These are phyloP conservation scores for Fragaria nilgerrensis DNA, from an alignment of 306 rosid genomes.

Conservation along the genomic window DNA sequence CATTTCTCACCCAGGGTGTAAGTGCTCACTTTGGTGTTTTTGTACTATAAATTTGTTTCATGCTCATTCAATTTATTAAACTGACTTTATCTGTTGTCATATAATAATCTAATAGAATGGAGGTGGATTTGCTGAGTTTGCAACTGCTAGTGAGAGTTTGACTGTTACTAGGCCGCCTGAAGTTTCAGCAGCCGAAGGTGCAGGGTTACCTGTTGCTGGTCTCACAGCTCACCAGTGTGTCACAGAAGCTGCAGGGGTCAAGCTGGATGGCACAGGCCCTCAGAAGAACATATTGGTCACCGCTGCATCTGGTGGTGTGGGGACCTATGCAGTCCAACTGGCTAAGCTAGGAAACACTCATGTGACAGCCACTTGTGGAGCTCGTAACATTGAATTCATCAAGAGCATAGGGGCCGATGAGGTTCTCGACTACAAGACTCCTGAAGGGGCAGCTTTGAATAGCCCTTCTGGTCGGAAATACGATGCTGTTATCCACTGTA, in stretches of 20 bases:
- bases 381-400: constrained; percentile 63
- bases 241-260: constrained; percentile 46
- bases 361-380: constrained; percentile 82
- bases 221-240: constrained; percentile 64
- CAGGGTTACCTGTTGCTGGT: constrained; percentile 59
- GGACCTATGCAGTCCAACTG: constrained; percentile 70
- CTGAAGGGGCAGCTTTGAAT: constrained; percentile 60
- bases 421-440: constrained; percentile 71
- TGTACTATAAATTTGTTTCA: background rate
- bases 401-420: constrained; percentile 76
- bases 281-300: constrained; percentile 58
- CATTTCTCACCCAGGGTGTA: constrained; percentile 31
- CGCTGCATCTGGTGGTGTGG: constrained; percentile 89
- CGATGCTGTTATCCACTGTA: constrained; percentile 65
- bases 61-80: background rate
- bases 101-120: constrained; percentile 36
- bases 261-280: constrained; percentile 48
- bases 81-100: background rate
- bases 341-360: constrained; percentile 83
- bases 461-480: constrained; percentile 63
- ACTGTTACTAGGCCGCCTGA: constrained; percentile 48
- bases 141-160: constrained; percentile 41
- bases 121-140: constrained; percentile 75
- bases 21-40: constrained; percentile 11
- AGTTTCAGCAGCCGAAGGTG: constrained; percentile 53